These are phyloP conservation scores for Microascus cirrosus DNA, from an alignment of 2,329 filamentous ascomycete species.

Conservation along the genomic window DNA sequence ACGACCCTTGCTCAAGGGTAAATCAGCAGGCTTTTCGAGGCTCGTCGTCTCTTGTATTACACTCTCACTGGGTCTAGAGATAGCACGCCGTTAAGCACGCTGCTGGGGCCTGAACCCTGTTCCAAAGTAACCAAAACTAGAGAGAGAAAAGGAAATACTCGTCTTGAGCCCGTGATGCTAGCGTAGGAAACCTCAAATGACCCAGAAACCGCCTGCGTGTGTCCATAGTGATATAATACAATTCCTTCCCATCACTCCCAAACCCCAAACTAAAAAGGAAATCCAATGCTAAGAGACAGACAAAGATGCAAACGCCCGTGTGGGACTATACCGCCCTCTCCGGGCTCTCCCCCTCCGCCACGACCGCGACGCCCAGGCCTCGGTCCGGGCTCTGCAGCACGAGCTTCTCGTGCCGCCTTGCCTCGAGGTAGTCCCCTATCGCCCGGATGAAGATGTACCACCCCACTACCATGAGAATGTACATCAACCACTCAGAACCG, in stretches of 20 bases:
- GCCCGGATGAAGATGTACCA: slow-evolving; percentile 96
- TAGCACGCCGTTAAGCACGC: neutral
- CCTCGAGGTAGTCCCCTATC: slow-evolving; percentile 82
- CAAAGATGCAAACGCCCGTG: neutral
- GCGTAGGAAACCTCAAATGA: neutral
- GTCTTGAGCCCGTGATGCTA: neutral
- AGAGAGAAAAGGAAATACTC: neutral
- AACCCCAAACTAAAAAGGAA: slow-evolving; percentile 1
- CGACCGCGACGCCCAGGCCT: slow-evolving; percentile 71
- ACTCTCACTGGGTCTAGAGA: no score
- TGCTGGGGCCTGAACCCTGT: no score
- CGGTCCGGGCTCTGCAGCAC: slow-evolving; percentile 88
- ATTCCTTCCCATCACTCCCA: neutral
- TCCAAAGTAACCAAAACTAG: no score
- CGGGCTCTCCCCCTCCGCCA: slow-evolving; percentile 72
- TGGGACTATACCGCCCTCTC: slow-evolving; percentile 58
- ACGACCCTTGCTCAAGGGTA: no score
- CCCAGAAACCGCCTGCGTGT: neutral
- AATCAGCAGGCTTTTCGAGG: no score
- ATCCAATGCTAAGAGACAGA: neutral
- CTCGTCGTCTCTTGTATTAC: no score
- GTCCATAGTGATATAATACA: neutral
- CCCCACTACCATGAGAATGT: slow-evolving; percentile 88
- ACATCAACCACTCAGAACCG: slow-evolving; percentile 80
- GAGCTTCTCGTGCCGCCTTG: slow-evolving; percentile 81